Conservation (phyloP, 768 basidiomycete species). For the Suillus americanus region DNA sequence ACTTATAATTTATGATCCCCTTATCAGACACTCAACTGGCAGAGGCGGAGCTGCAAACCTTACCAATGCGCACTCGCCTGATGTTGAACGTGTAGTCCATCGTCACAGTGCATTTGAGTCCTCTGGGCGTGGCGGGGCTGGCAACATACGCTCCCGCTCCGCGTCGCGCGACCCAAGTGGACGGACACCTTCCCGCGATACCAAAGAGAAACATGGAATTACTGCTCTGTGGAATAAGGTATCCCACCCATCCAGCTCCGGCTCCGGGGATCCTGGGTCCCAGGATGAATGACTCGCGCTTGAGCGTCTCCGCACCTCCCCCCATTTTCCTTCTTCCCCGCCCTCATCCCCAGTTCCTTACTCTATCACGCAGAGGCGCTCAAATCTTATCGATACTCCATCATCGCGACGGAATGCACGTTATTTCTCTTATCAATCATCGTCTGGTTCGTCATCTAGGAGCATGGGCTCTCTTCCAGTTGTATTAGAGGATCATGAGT, state of each 20-base stretch:
- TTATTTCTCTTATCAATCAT: conserved; percentile 1
- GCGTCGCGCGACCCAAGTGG: conserved; percentile 27
- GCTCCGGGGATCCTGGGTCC: background rate
- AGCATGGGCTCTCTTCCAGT: conserved; percentile 2
- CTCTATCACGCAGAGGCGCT: conserved; percentile 1
- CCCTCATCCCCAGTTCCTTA: background rate
- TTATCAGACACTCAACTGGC: conserved; percentile 61
- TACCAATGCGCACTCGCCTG: conserved; percentile 37
- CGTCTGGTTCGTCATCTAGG: background rate
- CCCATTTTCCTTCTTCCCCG: background rate
- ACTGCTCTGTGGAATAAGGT: conserved; percentile 30
- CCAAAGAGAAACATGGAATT: conserved; percentile 27
- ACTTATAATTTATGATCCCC: conserved; percentile 4
- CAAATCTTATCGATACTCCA: background rate
- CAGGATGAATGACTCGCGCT: background rate
- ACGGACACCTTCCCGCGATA: conserved; percentile 23
- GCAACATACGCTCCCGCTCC: conserved; percentile 54
- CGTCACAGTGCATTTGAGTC: conserved; percentile 34
- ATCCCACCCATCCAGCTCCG: conserved; percentile 17
- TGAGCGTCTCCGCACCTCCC: background rate
- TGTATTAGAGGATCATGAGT: conserved; percentile 12
- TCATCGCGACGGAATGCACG: background rate
- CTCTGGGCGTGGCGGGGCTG: conserved; percentile 59
- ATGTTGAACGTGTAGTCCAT: conserved; percentile 33
- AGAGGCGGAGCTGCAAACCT: conserved; percentile 70